Conservation (phyloP, 495 filamentous ascomycete genomes). For the Podospora bellae-mahoneyi region DNA sequence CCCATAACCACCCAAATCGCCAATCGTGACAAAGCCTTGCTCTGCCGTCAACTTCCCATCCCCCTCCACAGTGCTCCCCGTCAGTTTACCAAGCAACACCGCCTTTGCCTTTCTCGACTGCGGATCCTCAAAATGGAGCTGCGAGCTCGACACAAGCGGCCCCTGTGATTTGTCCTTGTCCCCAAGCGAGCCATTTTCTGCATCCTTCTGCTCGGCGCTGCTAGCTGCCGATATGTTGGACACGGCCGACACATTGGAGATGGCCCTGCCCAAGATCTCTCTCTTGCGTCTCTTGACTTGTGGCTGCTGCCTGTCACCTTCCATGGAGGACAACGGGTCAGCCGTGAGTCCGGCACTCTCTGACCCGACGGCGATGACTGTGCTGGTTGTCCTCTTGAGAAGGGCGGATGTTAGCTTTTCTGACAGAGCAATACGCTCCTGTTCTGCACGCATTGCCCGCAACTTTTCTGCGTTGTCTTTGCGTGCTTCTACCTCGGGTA, state of each 20-base stretch:
- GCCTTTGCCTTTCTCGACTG: conserved; percentile 32
- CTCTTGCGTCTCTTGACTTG: conserved; percentile 29
- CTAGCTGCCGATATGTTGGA: conserved; percentile 19
- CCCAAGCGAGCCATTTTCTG: background rate
- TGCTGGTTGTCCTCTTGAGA: conserved; percentile 19
- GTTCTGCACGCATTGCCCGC: conserved; percentile 14
- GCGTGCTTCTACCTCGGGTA: background rate
- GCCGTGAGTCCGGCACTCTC: conserved; percentile 1
- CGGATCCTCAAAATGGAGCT: conserved; percentile 47
- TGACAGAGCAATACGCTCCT: conserved; percentile 31
- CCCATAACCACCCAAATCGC: background rate
- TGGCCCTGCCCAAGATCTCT: conserved; percentile 48
- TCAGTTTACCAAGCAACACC: conserved; percentile 3
- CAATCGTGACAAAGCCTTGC: background rate
- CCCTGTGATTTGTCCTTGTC: conserved; percentile 29
- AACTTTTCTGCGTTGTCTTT: conserved; percentile 19
- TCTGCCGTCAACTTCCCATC: background rate
- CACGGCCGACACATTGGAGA: conserved; percentile 48
- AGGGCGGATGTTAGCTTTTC: conserved; percentile 31
- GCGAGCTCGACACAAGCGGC: conserved; percentile 35
- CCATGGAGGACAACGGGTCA: conserved; percentile 13
- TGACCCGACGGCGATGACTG: background rate
- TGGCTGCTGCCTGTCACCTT: conserved; percentile 14
- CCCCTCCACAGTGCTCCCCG: background rate
- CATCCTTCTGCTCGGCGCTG: background rate